Base-by-base conservation (phyloP, 1,284 basidiomycete genomes). In the Pisolithus thermaeus region DNA sequence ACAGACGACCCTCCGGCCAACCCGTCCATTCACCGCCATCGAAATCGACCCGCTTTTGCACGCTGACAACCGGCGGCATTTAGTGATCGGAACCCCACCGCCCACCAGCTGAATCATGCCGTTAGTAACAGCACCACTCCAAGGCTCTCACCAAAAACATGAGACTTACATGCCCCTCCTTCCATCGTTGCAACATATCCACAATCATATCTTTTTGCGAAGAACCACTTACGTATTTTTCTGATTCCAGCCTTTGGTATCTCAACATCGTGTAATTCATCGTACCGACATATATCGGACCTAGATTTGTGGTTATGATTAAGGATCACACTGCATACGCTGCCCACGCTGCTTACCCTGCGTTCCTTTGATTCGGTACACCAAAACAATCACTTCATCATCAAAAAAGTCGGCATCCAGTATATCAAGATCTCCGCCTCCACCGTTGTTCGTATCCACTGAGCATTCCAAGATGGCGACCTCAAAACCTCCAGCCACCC, bases 401-500 rank as follows among this genome's bases (percentile, higher is more conserved):
- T 90, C 87, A 64, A 90, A 88, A 68, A 90, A 90, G 52, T 86
- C 83, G 50, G 73, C 75, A 60, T 84, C 82, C 60, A 87, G 64
- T 46, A 88, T 60, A 53, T 82, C 73, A 59, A 83, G 61, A 52
- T 67, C 54, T 55, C 56, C 63, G 28, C 30, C 28, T 61, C 70
- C 69, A 54, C 65, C 70, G 39, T 64, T 61, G 47, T 55, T 68
- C 61, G 66, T 70, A 56, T 66, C 61, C 58, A 76, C 62, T 56
- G 61, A 67, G 62, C 79, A 80, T 62, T 80, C 75, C 38, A 84
- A 69, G 66, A 84, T 61, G 57, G 69, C 73, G 56, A 78, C 66
- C 53, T 69, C 70, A 62, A 78, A 67, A 54, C 61, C 62, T 50
- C 69, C 67, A 56, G 65, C 58, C 50, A 67, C 66, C 52, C 65